Conservation (phyloP, 352 stramenopile species). For the Pythium plurisporium region DNA sequence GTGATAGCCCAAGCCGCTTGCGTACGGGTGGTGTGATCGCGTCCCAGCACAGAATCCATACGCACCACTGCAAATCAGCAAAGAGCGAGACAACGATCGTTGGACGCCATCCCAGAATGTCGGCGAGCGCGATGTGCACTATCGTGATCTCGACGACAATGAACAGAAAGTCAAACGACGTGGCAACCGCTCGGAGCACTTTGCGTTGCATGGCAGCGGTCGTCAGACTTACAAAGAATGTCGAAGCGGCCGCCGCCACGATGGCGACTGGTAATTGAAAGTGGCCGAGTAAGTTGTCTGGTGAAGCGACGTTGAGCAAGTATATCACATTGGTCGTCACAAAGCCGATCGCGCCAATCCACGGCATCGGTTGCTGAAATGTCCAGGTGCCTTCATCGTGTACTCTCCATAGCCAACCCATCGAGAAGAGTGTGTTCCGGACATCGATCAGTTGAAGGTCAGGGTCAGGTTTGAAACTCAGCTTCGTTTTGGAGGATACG, state of each 20-base stretch:
- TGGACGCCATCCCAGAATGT: neutral
- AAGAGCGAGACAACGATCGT: neutral
- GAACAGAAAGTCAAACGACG: slow-evolving; percentile 11
- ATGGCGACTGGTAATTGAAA: neutral
- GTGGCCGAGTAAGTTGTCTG: neutral
- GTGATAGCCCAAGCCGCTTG: neutral
- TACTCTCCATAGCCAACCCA: neutral
- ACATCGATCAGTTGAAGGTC: neutral
- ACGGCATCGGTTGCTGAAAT: neutral
- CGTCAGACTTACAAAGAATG: neutral
- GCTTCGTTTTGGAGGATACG: neutral
- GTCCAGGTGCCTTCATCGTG: neutral
- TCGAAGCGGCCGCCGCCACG: neutral
- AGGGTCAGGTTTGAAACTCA: neutral
- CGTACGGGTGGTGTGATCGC: neutral
- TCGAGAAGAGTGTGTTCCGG: neutral
- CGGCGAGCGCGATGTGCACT: neutral
- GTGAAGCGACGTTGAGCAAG: neutral
- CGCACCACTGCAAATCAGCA: neutral
- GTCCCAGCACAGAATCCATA: slow-evolving; percentile 2
- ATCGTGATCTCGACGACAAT: neutral
- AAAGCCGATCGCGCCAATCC: neutral
- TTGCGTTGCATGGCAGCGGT: slow-evolving; percentile 13
- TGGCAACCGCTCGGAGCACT: slow-evolving; percentile 22
- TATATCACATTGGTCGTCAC: neutral